Base-by-base conservation (phyloP, 768 basidiomycete species). In the Strobilomyces echinocephalus region DNA sequence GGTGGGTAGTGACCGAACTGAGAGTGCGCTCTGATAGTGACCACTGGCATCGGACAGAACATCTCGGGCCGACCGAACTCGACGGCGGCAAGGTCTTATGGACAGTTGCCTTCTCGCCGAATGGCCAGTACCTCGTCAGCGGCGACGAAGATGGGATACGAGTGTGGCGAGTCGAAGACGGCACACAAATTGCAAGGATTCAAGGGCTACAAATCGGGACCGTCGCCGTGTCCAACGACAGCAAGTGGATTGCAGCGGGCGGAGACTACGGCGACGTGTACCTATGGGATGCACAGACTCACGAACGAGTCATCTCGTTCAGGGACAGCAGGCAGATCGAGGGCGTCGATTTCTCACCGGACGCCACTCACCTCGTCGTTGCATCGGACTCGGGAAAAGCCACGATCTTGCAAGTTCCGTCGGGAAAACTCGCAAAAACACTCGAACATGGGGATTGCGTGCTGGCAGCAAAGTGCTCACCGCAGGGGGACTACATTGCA, bases 31-130 rank as follows among this genome's bases (percentile, higher is more conserved):
- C 9, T 10, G 34, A 24, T 5, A 9, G 15, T 36, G 34, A 47
- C 34, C 21, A 24, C 4, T n/a, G n/a, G n/a, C 24, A 26, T 47
- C 9, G 7, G 21, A 6, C 21, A 47, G 46, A 46, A 5, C 14
- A 6, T 8, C 14, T 2, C 5, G 6, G 9, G 15, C 21, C 8
- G 1, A 10, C 24, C 3, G 46, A 26, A 10, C 24, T 47, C 15
- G 5, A 36, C 15, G 21, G 6, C 2, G 21, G 34, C 9, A 7
- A 5, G 0, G 0, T 2, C 3, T 0, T 36, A 5, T 10, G 7
- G 4, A 34, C 21, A 5, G 9, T 47, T 9, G 8, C 35, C 1
- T 47, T 47, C 21, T 24, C 46, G 5, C 14, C 21, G 10, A 12
- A 44, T 10, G 43, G 43, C 5, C 11, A 30, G 5, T 31, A n/a